phyloP scores from a whole-genome alignment of 78 protist genomes.

The Salpingoeca rosetta region DNA sequence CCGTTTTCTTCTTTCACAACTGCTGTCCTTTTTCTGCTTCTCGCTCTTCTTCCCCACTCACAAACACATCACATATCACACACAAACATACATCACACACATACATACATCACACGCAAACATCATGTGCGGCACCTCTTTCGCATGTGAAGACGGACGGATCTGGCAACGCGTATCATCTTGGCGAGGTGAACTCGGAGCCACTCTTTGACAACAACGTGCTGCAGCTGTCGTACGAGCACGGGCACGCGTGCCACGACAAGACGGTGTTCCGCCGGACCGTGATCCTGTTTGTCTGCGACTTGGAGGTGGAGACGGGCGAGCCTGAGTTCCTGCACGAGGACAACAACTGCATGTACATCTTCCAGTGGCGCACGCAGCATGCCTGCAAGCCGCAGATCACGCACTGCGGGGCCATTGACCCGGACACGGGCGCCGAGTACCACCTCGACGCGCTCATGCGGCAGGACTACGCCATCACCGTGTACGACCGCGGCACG shows the following conservation, averaged over 20 bases:
- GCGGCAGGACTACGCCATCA: background rate
- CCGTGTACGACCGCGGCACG: background rate
- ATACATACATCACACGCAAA: too few species aligned
- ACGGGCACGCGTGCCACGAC: background rate
- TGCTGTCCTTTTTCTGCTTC: too few species aligned
- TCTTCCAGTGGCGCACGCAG: background rate
- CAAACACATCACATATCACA: too few species aligned
- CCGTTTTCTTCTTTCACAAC: too few species aligned
- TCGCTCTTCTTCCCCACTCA: too few species aligned
- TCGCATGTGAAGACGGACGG: too few species aligned
- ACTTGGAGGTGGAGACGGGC: too few species aligned
- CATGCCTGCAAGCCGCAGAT: background rate
- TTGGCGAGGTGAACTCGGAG: background rate
- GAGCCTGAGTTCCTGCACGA: too few species aligned
- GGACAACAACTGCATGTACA: background rate
- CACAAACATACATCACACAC: too few species aligned
- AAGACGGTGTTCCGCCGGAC: background rate
- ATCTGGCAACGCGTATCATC: background rate
- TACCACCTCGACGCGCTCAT: too few species aligned
- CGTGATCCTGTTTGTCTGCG: too few species aligned
- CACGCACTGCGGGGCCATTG: background rate
- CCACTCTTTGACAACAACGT: background rate
- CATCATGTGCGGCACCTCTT: too few species aligned
- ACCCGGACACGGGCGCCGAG: background rate
- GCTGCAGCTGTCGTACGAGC: background rate